Evolutionary conservation across 2,329 filamentous ascomycete genomes (phyloP).

Genomic region (Aspergillus clavatus): DNA sequence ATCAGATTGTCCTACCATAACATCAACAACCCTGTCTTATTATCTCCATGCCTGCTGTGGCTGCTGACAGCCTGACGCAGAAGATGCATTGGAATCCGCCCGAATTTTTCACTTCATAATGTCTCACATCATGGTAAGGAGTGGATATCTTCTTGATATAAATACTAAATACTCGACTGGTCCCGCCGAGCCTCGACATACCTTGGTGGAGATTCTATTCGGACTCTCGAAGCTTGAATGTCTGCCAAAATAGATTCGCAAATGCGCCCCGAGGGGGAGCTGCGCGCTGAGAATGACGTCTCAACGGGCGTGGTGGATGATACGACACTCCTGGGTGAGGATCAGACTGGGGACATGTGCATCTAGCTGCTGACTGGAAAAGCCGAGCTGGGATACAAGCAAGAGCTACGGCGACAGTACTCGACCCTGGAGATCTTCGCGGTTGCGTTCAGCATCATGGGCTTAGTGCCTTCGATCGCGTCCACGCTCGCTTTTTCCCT

Average conservation of each 20-base stretch:
- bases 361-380: not conserved
- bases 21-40: not conserved
- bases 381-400: slow-evolving; percentile 49
- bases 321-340: slow-evolving; percentile 22
- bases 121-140: not conserved
- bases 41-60: too few relatives aligned
- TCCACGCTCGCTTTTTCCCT: slow-evolving; percentile 56
- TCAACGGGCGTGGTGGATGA: slow-evolving; percentile 17
- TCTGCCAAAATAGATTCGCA: not conserved
- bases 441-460: slow-evolving; percentile 58
- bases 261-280: slow-evolving; percentile 6
- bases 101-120: not conserved
- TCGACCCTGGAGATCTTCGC: slow-evolving; percentile 60
- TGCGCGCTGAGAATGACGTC: slow-evolving; percentile 9
- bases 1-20: not conserved
- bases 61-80: too few relatives aligned
- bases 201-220: too few relatives aligned
- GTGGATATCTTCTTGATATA: too few relatives aligned
- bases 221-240: too few relatives aligned
- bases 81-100: too few relatives aligned
- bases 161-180: too few relatives aligned
- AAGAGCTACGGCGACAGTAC: slow-evolving; percentile 59
- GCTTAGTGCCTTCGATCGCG: slow-evolving; percentile 56
- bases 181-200: too few relatives aligned
- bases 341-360: not conserved